Evolutionary conservation across 495 filamentous ascomycete genomes (phyloP).

Genomic region (Aspergillus incahuasiensis): DNA sequence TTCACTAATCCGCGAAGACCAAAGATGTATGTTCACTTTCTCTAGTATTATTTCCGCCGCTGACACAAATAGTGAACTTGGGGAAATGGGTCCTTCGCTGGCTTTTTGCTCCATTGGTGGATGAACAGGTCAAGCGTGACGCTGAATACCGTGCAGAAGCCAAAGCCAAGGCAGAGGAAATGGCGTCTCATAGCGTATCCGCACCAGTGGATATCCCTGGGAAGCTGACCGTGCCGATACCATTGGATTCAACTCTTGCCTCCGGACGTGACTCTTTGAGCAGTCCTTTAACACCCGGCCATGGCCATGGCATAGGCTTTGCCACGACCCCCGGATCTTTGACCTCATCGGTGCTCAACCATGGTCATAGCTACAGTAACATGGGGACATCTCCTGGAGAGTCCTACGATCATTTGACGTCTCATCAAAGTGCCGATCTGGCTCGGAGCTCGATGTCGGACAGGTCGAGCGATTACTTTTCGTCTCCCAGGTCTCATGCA

Average conservation of each 20-base stretch:
- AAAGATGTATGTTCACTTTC: slow-evolving; percentile 66
- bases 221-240: slow-evolving; percentile 43
- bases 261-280: slow-evolving; percentile 60
- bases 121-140: slow-evolving; percentile 83
- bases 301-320: slow-evolving; percentile 68
- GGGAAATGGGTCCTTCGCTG: slow-evolving; percentile 96
- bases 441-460: slow-evolving; percentile 45
- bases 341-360: slow-evolving; percentile 25
- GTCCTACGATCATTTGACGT: slow-evolving; percentile 16
- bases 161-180: slow-evolving; percentile 55
- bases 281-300: slow-evolving; percentile 63
- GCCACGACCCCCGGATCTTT: slow-evolving; percentile 57
- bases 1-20: slow-evolving; percentile 82
- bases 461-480: slow-evolving; percentile 63
- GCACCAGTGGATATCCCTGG: slow-evolving; percentile 68
- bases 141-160: slow-evolving; percentile 63
- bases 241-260: slow-evolving; percentile 41
- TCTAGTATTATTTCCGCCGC: not conserved
- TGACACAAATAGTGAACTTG: slow-evolving; percentile 70
- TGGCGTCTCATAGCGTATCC: slow-evolving; percentile 52
- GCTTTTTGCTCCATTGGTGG: slow-evolving; percentile 82
- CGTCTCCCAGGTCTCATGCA: slow-evolving; percentile 30
- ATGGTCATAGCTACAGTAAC: slow-evolving; percentile 14
- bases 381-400: slow-evolving; percentile 36
- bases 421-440: slow-evolving; percentile 39